Conservation (phyloP, 2,329 filamentous ascomycete genomes). For the Torrubiella hemipterigena region DNA sequence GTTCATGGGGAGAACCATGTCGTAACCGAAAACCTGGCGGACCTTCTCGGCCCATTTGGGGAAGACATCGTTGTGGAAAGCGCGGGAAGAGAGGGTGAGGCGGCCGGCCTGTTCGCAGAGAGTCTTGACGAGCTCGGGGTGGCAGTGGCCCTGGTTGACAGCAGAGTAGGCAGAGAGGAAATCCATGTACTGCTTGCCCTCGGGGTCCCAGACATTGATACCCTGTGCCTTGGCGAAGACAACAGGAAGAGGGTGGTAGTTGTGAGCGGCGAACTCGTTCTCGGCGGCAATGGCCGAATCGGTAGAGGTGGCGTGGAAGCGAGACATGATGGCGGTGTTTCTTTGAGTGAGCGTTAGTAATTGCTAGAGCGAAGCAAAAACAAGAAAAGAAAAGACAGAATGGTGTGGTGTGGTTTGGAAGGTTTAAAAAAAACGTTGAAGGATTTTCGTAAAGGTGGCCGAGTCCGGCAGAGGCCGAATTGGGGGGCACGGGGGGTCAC, state of each 20-base stretch:
- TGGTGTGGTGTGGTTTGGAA: too few species aligned
- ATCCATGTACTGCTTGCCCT: conserved; percentile 90
- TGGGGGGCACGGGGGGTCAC: conserved; percentile 14
- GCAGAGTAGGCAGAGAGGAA: conserved; percentile 97
- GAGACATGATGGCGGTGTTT: conserved; percentile 18
- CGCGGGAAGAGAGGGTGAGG: conserved; percentile 82
- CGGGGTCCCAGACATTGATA: conserved; percentile 90
- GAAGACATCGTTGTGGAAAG: conserved; percentile 98
- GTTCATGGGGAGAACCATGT: conserved; percentile 98
- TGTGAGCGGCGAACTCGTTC: conserved; percentile 82
- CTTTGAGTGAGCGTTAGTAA: too few species aligned
- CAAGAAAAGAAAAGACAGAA: too few species aligned
- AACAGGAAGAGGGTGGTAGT: conserved; percentile 94
- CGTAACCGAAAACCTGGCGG: conserved; percentile 79
- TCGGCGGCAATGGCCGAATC: conserved; percentile 69
- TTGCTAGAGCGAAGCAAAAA: too few species aligned
- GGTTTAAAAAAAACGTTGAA: too few species aligned
- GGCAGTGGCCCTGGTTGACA: conserved; percentile 96
- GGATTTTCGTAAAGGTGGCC: too few species aligned
- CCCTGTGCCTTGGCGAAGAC: conserved; percentile 82
- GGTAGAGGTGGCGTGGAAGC: conserved; percentile 68
- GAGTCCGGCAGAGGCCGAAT: too few species aligned
- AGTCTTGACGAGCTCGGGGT: conserved; percentile 88
- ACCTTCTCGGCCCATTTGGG: conserved; percentile 91
- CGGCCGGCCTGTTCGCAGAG: conserved; percentile 80